phyloP scores from a whole-genome alignment of 371 early-diverging fungal species.

The Racocetra persica region DNA sequence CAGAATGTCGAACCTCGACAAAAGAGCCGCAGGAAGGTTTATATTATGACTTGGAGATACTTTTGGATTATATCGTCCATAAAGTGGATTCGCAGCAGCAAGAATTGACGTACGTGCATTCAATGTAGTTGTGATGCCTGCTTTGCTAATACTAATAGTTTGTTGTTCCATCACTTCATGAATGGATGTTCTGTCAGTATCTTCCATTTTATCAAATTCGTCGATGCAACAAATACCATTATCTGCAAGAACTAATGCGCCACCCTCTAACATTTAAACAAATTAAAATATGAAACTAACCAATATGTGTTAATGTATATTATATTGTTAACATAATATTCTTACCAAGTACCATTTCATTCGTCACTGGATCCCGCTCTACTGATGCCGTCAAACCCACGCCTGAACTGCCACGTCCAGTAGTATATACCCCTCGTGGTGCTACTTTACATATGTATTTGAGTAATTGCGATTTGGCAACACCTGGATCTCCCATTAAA shows the following conservation, averaged over 20 bases:
- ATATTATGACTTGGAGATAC: slow-evolving; percentile 91
- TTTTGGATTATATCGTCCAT: slow-evolving; percentile 86
- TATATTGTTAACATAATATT: background rate
- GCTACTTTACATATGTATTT: slow-evolving; percentile 88
- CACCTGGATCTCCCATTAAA: slow-evolving; percentile 99
- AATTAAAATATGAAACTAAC: slow-evolving; percentile 8
- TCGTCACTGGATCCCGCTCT: slow-evolving; percentile 84
- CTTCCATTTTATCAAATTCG: slow-evolving; percentile 95
- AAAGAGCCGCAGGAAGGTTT: slow-evolving; percentile 93
- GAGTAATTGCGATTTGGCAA: slow-evolving; percentile 94
- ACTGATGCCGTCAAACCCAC: slow-evolving; percentile 96
- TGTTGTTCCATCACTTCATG: slow-evolving; percentile 99
- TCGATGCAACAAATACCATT: slow-evolving; percentile 95
- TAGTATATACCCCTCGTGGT: slow-evolving; percentile 93
- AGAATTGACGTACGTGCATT: slow-evolving; percentile 92
- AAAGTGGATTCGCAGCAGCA: slow-evolving; percentile 91
- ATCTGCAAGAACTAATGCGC: slow-evolving; percentile 92
- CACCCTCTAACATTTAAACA: slow-evolving; percentile 70
- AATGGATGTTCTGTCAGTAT: slow-evolving; percentile 87
- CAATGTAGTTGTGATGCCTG: slow-evolving; percentile 93
- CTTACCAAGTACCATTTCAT: slow-evolving; percentile 84
- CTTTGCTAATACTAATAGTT: slow-evolving; percentile 91
- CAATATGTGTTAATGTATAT: background rate
- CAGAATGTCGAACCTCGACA: slow-evolving; percentile 97
- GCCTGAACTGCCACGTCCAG: slow-evolving; percentile 92